Base-by-base conservation (phyloP, 2,329 filamentous ascomycete species). In the Dryadomyces quercus-mongolicae region DNA sequence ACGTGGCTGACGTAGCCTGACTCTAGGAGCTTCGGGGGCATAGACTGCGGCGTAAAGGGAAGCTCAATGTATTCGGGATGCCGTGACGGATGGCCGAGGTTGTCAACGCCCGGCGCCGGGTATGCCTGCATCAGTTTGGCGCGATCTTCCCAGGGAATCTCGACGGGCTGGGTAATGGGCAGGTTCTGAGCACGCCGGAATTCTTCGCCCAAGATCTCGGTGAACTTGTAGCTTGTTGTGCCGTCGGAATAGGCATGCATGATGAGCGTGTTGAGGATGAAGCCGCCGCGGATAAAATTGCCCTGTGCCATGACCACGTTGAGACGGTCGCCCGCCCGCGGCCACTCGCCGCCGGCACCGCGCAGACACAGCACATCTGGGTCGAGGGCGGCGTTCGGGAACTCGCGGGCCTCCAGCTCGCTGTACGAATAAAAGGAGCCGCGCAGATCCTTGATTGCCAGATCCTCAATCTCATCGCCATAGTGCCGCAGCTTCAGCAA, bases 141-240 rank as follows among this genome's bases (percentile, higher is more conserved):
- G 6, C 18, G 18, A 2, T 49, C n/a, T 21, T 13, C 15, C 36
- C 22, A 44, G 21, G 15, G 4, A 20, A 84, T 71, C 52, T 80
- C 74, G 10, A 9, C 10, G 5, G 48, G 52, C 7, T 16, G 20
- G 2, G 20, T 34, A 6, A 52, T 38, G 15, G 13, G 20, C 22
- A 52, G 22, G 15, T 42, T 31, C 25, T 36, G 42, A 12, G 13
- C 21, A 8, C 42, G 53, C 4, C 47, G 40, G 18, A 40, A 50
- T 42, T 40, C 53, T 20, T 51, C 53, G 8, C 48, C 53, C 53
- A 48, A 51, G 34, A 54, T 16, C 16, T 15, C 18, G 9, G 34
- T 47, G 48, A 48, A 54, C 18, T 48, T 47, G 20, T n/a, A 46
- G 18, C 31, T 51, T 3, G 49, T 48, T 34, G 51, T 54, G 31